Evolutionary conservation across 129 eudicot genomes (phyloP).

Genomic region (Tanacetum coccineum): DNA sequence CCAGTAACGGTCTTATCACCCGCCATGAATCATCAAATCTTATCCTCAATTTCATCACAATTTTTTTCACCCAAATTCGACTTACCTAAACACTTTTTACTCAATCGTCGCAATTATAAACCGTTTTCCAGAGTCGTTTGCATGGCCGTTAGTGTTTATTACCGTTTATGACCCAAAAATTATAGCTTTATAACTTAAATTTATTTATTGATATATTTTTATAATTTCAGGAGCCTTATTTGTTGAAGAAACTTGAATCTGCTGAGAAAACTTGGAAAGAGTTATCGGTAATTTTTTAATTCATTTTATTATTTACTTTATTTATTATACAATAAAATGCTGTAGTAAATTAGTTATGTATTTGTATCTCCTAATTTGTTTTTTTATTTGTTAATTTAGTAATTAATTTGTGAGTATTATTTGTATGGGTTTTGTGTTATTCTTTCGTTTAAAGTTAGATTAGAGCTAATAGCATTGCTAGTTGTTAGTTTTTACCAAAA

Average conservation of each 20-base stretch:
- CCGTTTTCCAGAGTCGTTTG: conserved; percentile 45
- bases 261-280: conserved; percentile 98
- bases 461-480: too few relatives aligned
- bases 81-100: conserved; percentile 13
- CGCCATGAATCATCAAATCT: conserved; percentile 43
- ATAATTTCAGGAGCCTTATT: conserved; percentile 73
- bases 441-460: too few relatives aligned
- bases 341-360: too few relatives aligned
- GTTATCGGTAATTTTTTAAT: conserved; percentile 45
- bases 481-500: too few relatives aligned
- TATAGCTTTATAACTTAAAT: too few relatives aligned
- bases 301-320: too few relatives aligned
- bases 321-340: too few relatives aligned
- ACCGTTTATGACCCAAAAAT: too few relatives aligned
- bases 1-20: conserved; percentile 16
- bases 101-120: conserved; percentile 19
- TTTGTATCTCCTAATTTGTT: too few relatives aligned
- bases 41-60: conserved; percentile 41
- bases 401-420: too few relatives aligned
- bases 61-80: conserved; percentile 28
- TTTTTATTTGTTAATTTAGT: too few relatives aligned
- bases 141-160: conserved; percentile 60
- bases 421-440: too few relatives aligned
- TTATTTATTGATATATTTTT: not conserved
- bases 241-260: conserved; percentile 80